Evolutionary conservation across 345 rosid species (phyloP), one percentile per base, ranked within the genome.

Genomic region (Diplotaxis tenuifolia): DNA sequence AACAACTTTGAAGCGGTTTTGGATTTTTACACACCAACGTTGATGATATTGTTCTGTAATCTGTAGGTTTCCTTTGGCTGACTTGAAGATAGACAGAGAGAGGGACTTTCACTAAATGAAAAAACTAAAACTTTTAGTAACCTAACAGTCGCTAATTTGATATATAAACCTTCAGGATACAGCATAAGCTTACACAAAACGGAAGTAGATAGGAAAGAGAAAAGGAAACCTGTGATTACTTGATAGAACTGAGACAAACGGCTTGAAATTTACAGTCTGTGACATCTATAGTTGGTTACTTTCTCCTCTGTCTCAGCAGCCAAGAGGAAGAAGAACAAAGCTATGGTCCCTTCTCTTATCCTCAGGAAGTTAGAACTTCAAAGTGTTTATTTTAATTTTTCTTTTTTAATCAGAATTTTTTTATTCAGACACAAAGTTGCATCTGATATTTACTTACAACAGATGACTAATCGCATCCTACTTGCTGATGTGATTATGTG

Each of bases 1-100:
- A 16, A 86, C 79, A 62, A 87, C 85, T 73, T 80, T 80, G 20
- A 83, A 59, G 76, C 86, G 84, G 10, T 71, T 79, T 29, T 45
- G 79, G 65, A 79, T 66, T 75, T 75, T 75, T 2, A 25, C 34
- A 29, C 34, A 29, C 34, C 34, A 29, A 29, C 34, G 6, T 29
- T 29, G 34, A 29, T 29, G 9, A 29, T 29, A 29, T 7, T 29
- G 34, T 29, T 29, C 34, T 29, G 34, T 29, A 29, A n/a, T n/a
- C n/a, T n/a, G n/a, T n/a, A n/a, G n/a, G 34, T 29, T 29, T 29
- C 34, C 34, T 29, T 8, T 29, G 34, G 34, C 34, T 29, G 34
- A 29, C 34, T 5, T 8, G 6, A 29, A 29, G 34, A 29, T 29
- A 29, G 6, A 29, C 8, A 29, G 8, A 29, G 34, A 25, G 28